Evolutionary conservation across 371 early-diverging fungal species (phyloP), one percentile per base, ranked within the genome.

Genomic region (Apophysomyces trapeziformis): DNA sequence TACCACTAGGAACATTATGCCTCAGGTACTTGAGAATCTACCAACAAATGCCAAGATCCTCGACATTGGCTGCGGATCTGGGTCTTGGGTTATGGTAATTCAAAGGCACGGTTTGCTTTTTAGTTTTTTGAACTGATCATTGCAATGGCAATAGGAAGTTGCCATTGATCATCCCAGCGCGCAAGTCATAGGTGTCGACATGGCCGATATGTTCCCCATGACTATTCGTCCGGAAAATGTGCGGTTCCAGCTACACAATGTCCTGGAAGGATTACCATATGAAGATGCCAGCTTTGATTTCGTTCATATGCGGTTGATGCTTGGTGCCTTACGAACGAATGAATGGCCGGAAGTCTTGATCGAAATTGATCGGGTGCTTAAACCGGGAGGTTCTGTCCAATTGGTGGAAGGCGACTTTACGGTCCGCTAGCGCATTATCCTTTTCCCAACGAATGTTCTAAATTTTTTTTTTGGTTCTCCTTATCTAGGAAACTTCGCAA

Each of bases 141-240:
- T 2, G 5, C 5, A n/a, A 21, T 18, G 0, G 9, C 11, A 50
- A 50, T 58, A 79, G 71, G 89, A 89, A 74, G 82, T 89, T 84
- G 84, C 86, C 4, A 77, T 78, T 38, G 85, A 87, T 11, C 77
- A 80, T 71, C 86, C 87, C 35, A 75, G 76, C 14, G 77, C 80
- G 12, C 68, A 79, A 13, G 65, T 89, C 39, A 75, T 71, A n/a
- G 89, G 89, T 9, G 63, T 86, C 16, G 87, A 89, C 64, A 79
- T 86, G 68, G 63, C 77, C 5, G 76, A 76, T 45, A 75, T 81
- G 77, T 79, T 84, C 60, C 79, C 80, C 7, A 67, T 73, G 6
- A 68, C 73, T n/a, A 79, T 79, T 38, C 68, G 79, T 67, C 83
- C 85, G 18, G 73, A 76, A 21, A 85, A 85, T 45, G 78, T 76